phyloP scores from a whole-genome alignment of 805 yeast genomes.

The Candida hungchunana region DNA sequence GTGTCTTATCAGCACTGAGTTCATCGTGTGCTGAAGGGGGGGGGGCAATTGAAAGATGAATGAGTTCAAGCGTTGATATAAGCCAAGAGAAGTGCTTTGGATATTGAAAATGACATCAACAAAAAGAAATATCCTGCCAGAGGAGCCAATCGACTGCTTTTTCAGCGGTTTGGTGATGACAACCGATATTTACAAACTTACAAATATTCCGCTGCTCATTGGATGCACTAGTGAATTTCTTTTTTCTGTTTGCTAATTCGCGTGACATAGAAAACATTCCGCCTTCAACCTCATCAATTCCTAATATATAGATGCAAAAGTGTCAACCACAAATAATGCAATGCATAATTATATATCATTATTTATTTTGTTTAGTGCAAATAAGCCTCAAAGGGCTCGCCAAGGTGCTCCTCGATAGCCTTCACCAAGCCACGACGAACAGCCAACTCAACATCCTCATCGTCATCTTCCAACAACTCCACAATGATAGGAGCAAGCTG shows the following conservation, averaged over 20 bases:
- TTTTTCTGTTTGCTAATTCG: constrained; percentile 2
- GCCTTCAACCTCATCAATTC: not conserved
- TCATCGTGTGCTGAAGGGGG: too few relatives aligned
- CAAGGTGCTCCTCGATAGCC: constrained; percentile 86
- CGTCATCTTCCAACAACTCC: constrained; percentile 92
- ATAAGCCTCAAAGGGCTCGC: constrained; percentile 90
- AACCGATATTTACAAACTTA: too few relatives aligned
- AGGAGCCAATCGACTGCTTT: too few relatives aligned
- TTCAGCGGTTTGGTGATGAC: too few relatives aligned
- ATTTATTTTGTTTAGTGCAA: constrained; percentile 34
- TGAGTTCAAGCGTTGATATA: too few relatives aligned
- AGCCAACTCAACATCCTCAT: constrained; percentile 87
- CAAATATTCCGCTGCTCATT: constrained; percentile 6
- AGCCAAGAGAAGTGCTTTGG: too few relatives aligned
- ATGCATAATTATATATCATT: not conserved
- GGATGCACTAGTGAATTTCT: constrained; percentile 2
- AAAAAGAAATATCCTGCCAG: too few relatives aligned
- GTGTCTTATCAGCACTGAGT: too few relatives aligned
- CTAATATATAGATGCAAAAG: not conserved
- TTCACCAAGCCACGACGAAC: constrained; percentile 87
- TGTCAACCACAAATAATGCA: not conserved
- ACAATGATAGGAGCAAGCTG: constrained; percentile 95
- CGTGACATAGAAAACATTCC: not conserved
- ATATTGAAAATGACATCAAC: too few relatives aligned
- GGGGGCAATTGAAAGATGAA: too few relatives aligned